Evolutionary conservation across 2,329 filamentous ascomycete species (phyloP), one percentile per base, ranked within the genome.

Genomic region (Tolypocladium album): DNA sequence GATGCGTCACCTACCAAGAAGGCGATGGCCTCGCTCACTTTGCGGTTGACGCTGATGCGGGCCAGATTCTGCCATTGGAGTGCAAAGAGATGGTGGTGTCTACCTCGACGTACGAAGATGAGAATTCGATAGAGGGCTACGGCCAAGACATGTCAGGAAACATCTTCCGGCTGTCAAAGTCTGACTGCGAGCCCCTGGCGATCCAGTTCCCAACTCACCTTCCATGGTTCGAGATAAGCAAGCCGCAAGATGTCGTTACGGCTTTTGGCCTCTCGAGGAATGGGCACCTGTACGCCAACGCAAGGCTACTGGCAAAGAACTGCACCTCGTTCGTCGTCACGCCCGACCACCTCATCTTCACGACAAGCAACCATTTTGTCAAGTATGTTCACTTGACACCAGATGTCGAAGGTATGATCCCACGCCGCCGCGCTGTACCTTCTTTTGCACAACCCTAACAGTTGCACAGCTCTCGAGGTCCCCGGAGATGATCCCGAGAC

Each of bases 271-370:
- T 97, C 64, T 88, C 91, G 4, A 82, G 84, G 56, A 88, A 85
- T 59, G 94, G 94, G 0, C 81, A 88, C 59, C 77, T 99, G 0
- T 95, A 89, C 70, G 90, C 88, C 47, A 89, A 92, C 69, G 85
- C 87, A 3, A 84, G 82, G 20, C 78, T 89, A 6, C 76, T 97
- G 53, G 84, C 87, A 17, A 91, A 89, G 72, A 96, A 94, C 67
- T 96, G 92, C 73, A 97, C 93, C 0, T 99, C 94, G 0, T 97
- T 96, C 67, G 72, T 92, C 7, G 76, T 92, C 34, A 96, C 93
- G 0, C 79, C 86, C 0, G 84, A 86, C 24, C 93, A 97, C 76
- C 79, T 99, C 17, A 85, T 97, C 61, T 92, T 93, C 69, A 99
- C 94, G 0, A 99, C 94, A 0, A 92, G 88, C 61, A 92, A 92